Conservation (phyloP, 352 stramenopile genomes). For the Vaucheria bursata region DNA sequence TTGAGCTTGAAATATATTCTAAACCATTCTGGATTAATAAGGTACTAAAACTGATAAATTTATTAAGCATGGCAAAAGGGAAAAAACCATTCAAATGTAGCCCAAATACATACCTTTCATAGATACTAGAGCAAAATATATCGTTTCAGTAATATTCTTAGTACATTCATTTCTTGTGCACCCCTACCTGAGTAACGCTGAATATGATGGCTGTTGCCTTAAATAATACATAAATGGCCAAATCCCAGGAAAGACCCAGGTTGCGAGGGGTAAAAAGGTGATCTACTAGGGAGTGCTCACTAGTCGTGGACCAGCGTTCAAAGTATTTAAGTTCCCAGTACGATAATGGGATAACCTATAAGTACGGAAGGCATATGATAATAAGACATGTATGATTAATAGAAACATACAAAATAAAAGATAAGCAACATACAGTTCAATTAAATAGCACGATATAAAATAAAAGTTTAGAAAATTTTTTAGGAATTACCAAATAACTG, state of each 20-base stretch:
- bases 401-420: no score
- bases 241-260: slow-evolving; percentile 38
- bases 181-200: slow-evolving; percentile 2
- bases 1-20: no score
- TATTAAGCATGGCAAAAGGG: no score
- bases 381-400: neutral
- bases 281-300: slow-evolving; percentile 65
- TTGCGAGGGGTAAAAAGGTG: slow-evolving; percentile 61
- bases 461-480: no score
- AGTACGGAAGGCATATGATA: neutral
- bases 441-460: no score
- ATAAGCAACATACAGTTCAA: no score
- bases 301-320: slow-evolving; percentile 6
- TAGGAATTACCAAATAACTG: no score
- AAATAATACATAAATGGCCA: slow-evolving; percentile 18
- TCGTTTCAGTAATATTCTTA: slow-evolving; percentile 52
- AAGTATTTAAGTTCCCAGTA: slow-evolving; percentile 13
- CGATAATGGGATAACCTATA: slow-evolving; percentile 1
- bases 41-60: no score
- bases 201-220: slow-evolving; percentile 20
- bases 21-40: no score
- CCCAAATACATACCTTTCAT: no score
- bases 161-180: slow-evolving; percentile 28
- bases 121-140: slow-evolving; percentile 52
- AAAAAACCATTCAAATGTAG: no score